Evolutionary conservation across 352 stramenopile species (phyloP), one percentile per base, ranked within the genome.

Genomic region (Pythium vanterpoolii): DNA sequence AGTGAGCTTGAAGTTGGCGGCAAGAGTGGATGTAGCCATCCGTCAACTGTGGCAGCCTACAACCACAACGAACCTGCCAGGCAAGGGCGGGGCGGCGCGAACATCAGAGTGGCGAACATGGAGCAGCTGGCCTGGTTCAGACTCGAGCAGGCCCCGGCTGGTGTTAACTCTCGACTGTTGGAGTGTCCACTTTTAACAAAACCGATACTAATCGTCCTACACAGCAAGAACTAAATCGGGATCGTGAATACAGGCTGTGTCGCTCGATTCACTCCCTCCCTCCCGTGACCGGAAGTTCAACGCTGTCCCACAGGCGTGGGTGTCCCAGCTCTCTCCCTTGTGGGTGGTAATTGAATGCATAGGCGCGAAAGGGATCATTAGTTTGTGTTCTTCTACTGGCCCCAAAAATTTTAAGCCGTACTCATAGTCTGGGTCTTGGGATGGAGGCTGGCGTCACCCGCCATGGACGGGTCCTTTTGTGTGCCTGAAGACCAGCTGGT

Each of bases 361-460:
- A 56, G 23, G 49, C 11, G 23, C 23, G 34, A 47, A 28, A 16
- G 16, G 30, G 54, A 40, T 53, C 43, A 46, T 54, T 53, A 54
- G 53, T 43, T 54, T 61, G 53, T 53, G 54, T 61, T 33, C 51
- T 45, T 30, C 16, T 44, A 46, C 54, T 61, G 54, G 38, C 54
- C 54, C 27, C 34, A 56, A 46, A 53, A 19, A 30, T 19, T 33
- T 18, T 33, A n/a, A n/a, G 24, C 11, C 14, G 16, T 24, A 19
- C 24, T 16, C 11, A 21, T 4, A 5, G 31, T 30, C 33, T 19
- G 30, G 34, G 26, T 42, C 42, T 45, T 21, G 30, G 45, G 36
- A 46, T 42, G 10, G 23, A 39, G 53, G 10, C 31, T 49, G 46
- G 53, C 53, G 53, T 45, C 40, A 60, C 34, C 7, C 0, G 44